These are phyloP conservation scores for Trypanosoma brucei DNA, from an alignment of 208 protist genomes.

Conservation along the genomic window DNA sequence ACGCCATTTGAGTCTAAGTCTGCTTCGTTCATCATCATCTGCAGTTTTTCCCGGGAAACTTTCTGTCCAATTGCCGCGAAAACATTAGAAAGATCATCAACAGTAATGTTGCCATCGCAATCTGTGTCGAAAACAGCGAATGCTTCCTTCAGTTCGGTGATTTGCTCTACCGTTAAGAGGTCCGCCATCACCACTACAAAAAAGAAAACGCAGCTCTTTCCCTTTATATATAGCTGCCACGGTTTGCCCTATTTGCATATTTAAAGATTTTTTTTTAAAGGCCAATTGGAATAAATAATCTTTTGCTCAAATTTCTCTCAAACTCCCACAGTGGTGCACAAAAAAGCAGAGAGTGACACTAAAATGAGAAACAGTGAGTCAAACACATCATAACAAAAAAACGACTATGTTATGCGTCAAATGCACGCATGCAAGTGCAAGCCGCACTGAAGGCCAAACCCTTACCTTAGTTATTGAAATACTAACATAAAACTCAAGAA, in stretches of 20 bases:
- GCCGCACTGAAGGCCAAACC: no score
- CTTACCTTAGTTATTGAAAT: not conserved
- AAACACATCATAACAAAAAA: no score
- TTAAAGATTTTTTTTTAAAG: no score
- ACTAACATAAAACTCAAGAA: not conserved
- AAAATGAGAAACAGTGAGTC: no score
- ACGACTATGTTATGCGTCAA: no score
- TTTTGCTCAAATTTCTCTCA: no score
- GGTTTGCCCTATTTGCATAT: no score
- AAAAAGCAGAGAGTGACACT: no score
- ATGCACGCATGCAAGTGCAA: no score
- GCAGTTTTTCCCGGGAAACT: conserved; percentile 88
- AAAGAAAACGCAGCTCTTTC: not conserved
- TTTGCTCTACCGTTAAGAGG: conserved; percentile 97
- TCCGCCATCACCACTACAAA: conserved; percentile 61
- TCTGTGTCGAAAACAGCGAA: conserved; percentile 99
- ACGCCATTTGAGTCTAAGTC: conserved; percentile 97
- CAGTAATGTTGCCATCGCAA: conserved; percentile 97
- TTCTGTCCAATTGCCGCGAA: conserved; percentile 98
- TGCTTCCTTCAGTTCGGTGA: conserved; percentile 99
- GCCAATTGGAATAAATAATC: no score
- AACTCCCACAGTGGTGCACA: no score
- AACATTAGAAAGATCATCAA: conserved; percentile 98
- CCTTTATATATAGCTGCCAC: not conserved
- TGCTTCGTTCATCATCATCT: conserved; percentile 95